Conservation (phyloP, 2,329 filamentous ascomycete species). For the Fusarium beomiforme region DNA sequence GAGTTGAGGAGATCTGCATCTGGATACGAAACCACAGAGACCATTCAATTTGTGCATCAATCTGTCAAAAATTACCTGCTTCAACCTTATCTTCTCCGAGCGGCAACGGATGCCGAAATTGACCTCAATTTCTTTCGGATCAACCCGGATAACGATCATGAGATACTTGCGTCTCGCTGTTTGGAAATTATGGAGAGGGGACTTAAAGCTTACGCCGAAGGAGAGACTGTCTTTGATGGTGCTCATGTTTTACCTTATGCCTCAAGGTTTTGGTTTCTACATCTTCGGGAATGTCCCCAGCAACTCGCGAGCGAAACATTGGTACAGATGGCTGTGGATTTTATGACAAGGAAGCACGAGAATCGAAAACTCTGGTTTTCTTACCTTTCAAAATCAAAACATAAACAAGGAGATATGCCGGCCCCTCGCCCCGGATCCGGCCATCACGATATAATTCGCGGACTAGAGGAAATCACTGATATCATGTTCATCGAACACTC, state of each 20-base stretch:
- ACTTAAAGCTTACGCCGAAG: neutral
- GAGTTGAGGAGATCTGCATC: neutral
- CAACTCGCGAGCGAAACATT: neutral
- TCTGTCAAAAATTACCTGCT: neutral
- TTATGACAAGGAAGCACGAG: neutral
- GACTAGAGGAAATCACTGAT: neutral
- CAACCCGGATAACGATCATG: neutral
- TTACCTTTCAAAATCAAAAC: neutral
- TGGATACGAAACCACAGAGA: neutral
- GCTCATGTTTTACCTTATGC: neutral
- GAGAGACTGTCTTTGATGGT: accelerated
- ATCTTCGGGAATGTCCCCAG: neutral
- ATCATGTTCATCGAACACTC: neutral
- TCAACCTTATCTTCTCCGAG: neutral
- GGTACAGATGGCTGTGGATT: neutral
- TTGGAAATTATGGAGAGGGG: neutral
- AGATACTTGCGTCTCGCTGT: neutral
- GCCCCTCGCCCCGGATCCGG: neutral
- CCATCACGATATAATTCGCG: neutral
- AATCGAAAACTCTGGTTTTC: slow-evolving; percentile 6
- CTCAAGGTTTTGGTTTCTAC: slow-evolving; percentile 2
- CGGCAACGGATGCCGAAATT: too few relatives aligned
- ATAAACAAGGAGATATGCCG: neutral
- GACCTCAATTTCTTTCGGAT: neutral
- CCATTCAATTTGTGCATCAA: neutral